These are phyloP conservation scores for Populus simonii DNA, from an alignment of 345 rosid species.

Conservation along the genomic window DNA sequence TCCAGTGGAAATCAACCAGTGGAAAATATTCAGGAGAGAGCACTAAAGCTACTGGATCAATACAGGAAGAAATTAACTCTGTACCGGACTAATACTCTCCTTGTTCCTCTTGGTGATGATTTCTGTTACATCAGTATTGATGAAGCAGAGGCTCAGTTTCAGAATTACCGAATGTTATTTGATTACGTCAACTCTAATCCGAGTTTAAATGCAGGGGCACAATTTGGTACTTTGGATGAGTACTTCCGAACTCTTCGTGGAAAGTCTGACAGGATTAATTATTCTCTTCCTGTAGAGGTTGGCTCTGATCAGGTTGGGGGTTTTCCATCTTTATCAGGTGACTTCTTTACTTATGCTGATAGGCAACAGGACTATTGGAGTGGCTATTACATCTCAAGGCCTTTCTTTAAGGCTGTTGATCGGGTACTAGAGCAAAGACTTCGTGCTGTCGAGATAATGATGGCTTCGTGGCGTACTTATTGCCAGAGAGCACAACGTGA, in stretches of 20 bases:
- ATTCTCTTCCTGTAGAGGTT: conserved; percentile 72
- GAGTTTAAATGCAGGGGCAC: conserved; percentile 75
- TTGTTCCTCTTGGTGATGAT: conserved; percentile 98
- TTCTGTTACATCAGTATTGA: conserved; percentile 73
- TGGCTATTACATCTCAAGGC: conserved; percentile 97
- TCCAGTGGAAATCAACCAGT: conserved; percentile 67
- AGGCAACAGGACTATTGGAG: conserved; percentile 96
- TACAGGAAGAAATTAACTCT: conserved; percentile 87
- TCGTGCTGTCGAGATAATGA: conserved; percentile 85
- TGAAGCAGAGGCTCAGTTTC: conserved; percentile 95
- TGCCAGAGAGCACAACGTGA: conserved; percentile 87
- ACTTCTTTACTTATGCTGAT: conserved; percentile 94
- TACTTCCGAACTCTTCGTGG: conserved; percentile 73
- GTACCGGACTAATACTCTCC: conserved; percentile 82
- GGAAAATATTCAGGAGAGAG: conserved; percentile 90
- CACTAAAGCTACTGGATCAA: conserved; percentile 74
- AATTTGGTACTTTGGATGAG: conserved; percentile 90
- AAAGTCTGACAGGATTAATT: conserved; percentile 80
- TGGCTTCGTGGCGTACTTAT: conserved; percentile 74
- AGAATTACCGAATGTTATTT: conserved; percentile 81
- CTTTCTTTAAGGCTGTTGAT: conserved; percentile 97
- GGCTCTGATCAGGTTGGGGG: conserved; percentile 79
- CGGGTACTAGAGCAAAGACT: conserved; percentile 86
- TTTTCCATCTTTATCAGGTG: conserved; percentile 95
- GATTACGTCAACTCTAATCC: conserved; percentile 88